Evolutionary conservation across 169 alveolate genomes (phyloP), one percentile per base, ranked within the genome.

Genomic region (Eimeria acervulina): DNA sequence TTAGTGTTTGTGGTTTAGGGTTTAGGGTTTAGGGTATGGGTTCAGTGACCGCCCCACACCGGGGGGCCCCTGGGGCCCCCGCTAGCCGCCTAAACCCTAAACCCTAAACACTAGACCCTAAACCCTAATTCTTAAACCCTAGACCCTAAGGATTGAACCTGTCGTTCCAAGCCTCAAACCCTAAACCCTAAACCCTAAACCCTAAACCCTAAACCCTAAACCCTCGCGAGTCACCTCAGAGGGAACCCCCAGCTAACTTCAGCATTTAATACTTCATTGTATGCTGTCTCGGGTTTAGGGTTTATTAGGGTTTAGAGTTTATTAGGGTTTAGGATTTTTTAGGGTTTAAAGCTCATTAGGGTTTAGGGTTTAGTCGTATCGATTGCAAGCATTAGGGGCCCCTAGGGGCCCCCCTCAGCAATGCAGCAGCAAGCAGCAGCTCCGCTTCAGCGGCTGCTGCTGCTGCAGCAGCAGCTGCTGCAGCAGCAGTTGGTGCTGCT

Each of bases 31-130:
- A 63, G 74, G 74, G 74, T 63, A 15, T 63, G 33, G 31, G 74
- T 26, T n/a, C 74, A 63, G 0, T 63, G 74, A n/a, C 74, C 33
- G 74, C 74, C 74, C 74, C 74, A 63, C 74, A 63, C 74, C 19
- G 74, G 74, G 74, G 74, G 74, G 59, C 59, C 74, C 74, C 74
- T 8, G 74, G 12, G 74, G 74, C 74, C 74, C 74, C 74, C 74
- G 12, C 19, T 17, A n/a, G 0, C 12, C 74, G 19, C 17, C 74
- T 63, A 63, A 63, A 63, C 31, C 17, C 7, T n/a, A 21, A 59
- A 59, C 68, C 19, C 68, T 59, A 59, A 59, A 59, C 0, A 51
- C 7, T 51, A 17, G 15, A 59, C 19, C 68, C 0, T 21, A 21
- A 59, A 21, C 68, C 68, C 68, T 59, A 15, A 59, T 0, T 3